These are phyloP conservation scores for Arctium lappa DNA, from an alignment of 129 eudicot genomes.

Conservation along the genomic window DNA sequence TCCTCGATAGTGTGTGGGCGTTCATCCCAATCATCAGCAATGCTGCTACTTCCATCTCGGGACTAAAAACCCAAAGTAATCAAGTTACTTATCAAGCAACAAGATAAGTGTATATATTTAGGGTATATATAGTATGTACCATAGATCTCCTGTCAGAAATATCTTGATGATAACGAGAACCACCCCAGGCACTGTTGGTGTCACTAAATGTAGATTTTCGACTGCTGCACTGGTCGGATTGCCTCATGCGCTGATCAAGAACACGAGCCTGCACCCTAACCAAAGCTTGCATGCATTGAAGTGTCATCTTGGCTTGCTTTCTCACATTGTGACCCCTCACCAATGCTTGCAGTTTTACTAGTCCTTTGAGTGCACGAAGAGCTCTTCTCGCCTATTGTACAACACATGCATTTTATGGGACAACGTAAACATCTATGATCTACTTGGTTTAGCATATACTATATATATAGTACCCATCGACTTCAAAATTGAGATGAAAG, in stretches of 20 bases:
- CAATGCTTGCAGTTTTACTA: conserved; percentile 80
- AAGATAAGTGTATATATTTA: too few species aligned
- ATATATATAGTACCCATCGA: neutral
- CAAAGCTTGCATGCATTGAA: conserved; percentile 83
- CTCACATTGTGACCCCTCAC: conserved; percentile 84
- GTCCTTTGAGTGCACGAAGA: conserved; percentile 70
- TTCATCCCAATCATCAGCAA: conserved; percentile 84
- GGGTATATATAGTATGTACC: conserved; percentile 7
- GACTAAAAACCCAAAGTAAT: conserved; percentile 39
- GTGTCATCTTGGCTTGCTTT: conserved; percentile 81
- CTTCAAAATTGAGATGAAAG: neutral
- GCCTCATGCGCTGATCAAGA: conserved; percentile 69
- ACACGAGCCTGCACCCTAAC: conserved; percentile 75
- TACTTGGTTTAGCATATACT: neutral
- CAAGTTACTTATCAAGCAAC: neutral
- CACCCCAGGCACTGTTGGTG: conserved; percentile 54
- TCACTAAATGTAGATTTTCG: conserved; percentile 67
- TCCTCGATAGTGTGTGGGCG: conserved; percentile 78
- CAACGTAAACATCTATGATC: neutral
- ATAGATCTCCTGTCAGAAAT: conserved; percentile 55
- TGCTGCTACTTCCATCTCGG: conserved; percentile 68
- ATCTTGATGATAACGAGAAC: conserved; percentile 58
- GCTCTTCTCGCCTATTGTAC: conserved; percentile 75
- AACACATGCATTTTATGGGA: neutral
- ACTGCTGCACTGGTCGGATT: conserved; percentile 45